These are phyloP conservation scores for Naegleria fowleri DNA, from an alignment of 208 protist genomes.

Conservation along the genomic window DNA sequence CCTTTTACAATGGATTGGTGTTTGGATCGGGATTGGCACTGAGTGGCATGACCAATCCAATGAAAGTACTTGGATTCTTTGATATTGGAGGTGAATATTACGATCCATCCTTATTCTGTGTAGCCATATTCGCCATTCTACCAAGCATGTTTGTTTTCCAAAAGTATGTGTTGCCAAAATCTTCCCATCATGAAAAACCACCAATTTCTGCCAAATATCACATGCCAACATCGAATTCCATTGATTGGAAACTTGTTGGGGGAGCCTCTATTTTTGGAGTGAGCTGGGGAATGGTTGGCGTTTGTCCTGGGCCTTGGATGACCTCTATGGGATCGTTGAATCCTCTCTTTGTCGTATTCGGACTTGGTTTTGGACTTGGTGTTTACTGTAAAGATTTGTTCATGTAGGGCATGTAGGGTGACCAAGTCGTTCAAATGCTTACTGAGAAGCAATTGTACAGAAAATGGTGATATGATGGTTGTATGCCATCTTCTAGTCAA, in stretches of 20 bases:
- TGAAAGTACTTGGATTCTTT: slow-evolving; percentile 5
- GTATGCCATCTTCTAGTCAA: too few relatives aligned
- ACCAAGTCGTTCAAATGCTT: too few relatives aligned
- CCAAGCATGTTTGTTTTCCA: not conserved
- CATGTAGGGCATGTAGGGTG: too few relatives aligned
- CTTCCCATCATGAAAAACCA: not conserved
- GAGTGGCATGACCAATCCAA: not conserved
- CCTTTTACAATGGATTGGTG: not conserved
- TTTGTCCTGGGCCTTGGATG: slow-evolving; percentile 30
- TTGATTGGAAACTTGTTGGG: slow-evolving; percentile 18
- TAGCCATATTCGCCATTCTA: not conserved
- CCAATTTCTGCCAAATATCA: not conserved
- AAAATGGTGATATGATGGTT: too few relatives aligned
- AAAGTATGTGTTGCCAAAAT: not conserved
- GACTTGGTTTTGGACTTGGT: not conserved
- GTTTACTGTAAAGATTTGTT: not conserved
- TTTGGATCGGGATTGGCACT: not conserved
- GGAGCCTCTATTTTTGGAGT: slow-evolving; percentile 25
- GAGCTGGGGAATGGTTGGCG: slow-evolving; percentile 29
- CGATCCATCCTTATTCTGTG: not conserved
- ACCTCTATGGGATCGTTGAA: not conserved
- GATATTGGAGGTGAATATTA: not conserved
- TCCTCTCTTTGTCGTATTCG: not conserved
- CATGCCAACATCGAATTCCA: not conserved
- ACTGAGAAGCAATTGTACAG: too few relatives aligned